phyloP scores from a whole-genome alignment of 75 land plant genomes.

The Adiantum capillusveneris region DNA sequence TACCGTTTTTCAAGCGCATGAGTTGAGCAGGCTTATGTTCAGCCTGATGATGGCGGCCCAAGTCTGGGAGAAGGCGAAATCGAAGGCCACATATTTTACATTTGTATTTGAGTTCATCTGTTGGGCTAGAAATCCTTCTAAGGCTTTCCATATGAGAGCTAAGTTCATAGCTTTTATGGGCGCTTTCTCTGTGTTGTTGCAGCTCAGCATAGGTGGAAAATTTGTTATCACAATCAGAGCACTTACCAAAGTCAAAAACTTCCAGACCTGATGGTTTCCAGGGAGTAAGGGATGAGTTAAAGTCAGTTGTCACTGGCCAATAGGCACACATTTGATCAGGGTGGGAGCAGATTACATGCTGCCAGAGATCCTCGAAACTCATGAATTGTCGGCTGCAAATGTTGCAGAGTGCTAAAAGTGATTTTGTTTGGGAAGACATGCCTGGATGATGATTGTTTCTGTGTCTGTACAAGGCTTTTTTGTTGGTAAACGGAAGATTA shows the following conservation, averaged over 20 bases:
- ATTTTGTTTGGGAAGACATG: background rate
- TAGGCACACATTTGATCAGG: conserved; percentile 16
- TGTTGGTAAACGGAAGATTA: conserved; percentile 62
- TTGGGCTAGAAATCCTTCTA: background rate
- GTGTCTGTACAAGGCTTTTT: conserved; percentile 59
- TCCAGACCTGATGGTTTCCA: background rate
- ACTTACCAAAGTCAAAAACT: background rate
- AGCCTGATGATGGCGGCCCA: conserved; percentile 98
- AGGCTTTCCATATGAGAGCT: background rate
- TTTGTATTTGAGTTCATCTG: conserved; percentile 26
- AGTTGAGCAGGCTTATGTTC: conserved; percentile 51
- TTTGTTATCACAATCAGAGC: background rate
- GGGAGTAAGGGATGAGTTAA: no score
- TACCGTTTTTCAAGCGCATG: background rate
- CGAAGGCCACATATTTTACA: conserved; percentile 73
- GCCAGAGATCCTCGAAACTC: conserved; percentile 66
- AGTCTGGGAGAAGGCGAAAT: conserved; percentile 86
- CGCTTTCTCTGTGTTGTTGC: background rate
- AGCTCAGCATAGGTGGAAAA: background rate
- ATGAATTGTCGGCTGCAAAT: conserved; percentile 60
- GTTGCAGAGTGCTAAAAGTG: conserved; percentile 55
- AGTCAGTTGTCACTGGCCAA: background rate
- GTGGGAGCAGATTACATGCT: conserved; percentile 71
- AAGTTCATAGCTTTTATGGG: background rate
- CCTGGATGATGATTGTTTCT: conserved; percentile 56